Evolutionary conservation across 805 yeast species (phyloP).

Genomic region (Zygoascus bituminiphila): DNA sequence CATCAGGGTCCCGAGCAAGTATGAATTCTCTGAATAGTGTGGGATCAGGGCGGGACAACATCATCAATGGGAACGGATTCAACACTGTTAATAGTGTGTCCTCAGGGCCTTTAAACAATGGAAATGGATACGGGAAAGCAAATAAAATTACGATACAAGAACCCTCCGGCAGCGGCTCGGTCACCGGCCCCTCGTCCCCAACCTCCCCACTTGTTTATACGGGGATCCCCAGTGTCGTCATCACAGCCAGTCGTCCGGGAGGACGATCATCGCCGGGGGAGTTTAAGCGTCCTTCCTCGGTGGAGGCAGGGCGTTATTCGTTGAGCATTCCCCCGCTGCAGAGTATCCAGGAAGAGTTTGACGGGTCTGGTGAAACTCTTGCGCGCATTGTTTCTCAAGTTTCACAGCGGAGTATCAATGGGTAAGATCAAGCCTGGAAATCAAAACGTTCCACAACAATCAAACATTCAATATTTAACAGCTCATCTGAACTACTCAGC

Average conservation of each 20-base stretch:
- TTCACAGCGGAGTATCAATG: neutral
- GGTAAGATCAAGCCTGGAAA: too few species aligned
- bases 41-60: neutral
- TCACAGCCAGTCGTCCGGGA: neutral
- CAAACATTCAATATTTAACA: too few species aligned
- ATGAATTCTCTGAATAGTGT: neutral
- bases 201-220: neutral
- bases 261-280: neutral
- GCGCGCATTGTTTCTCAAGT: conserved; percentile 1
- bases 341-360: conserved; percentile 1
- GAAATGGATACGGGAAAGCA: neutral
- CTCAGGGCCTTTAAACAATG: too few species aligned
- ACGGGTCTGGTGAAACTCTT: neutral
- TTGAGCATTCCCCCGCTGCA: neutral
- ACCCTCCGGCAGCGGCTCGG: neutral
- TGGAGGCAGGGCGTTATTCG: neutral
- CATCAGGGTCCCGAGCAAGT: neutral
- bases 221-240: neutral
- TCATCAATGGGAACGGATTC: too few species aligned
- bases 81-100: neutral
- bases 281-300: neutral
- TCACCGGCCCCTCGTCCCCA: neutral
- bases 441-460: too few species aligned
- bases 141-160: neutral
- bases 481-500: too few species aligned